Conservation (phyloP, 768 basidiomycete genomes). For the Tephrocybe sp. region DNA sequence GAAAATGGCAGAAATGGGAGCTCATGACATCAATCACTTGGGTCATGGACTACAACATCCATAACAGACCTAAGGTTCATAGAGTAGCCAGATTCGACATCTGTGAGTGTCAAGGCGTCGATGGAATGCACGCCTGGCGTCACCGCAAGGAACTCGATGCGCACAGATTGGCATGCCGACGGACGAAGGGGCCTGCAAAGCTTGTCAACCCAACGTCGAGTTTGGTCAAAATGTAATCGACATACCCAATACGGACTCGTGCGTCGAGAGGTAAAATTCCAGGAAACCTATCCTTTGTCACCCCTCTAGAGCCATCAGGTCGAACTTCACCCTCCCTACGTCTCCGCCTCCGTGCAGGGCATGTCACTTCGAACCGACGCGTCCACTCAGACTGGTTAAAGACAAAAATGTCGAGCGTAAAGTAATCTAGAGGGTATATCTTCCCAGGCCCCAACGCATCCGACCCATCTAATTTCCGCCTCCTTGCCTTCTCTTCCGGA, state of each 20-base stretch:
- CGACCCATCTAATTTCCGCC: slow-evolving; percentile 17
- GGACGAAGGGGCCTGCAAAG: slow-evolving; percentile 70
- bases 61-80: slow-evolving; percentile 76
- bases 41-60: slow-evolving; percentile 74
- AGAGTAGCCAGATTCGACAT: slow-evolving; percentile 69
- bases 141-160: slow-evolving; percentile 84
- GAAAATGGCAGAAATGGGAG: not conserved
- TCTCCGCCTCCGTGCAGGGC: slow-evolving; percentile 54
- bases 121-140: slow-evolving; percentile 79
- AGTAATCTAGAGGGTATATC: slow-evolving; percentile 73
- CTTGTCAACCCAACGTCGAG: not conserved
- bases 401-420: slow-evolving; percentile 85
- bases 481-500: slow-evolving; percentile 18
- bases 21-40: slow-evolving; percentile 24
- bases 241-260: slow-evolving; percentile 78
- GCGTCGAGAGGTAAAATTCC: slow-evolving; percentile 79
- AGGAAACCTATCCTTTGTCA: slow-evolving; percentile 43
- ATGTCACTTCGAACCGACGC: slow-evolving; percentile 74
- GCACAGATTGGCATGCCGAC: slow-evolving; percentile 80
- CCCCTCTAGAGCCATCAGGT: slow-evolving; percentile 26
- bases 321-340: slow-evolving; percentile 32
- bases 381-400: slow-evolving; percentile 80
- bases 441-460: slow-evolving; percentile 34
- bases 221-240: slow-evolving; percentile 14
- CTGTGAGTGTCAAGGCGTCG: slow-evolving; percentile 69